Conservation (phyloP, 805 yeast species). For the Nakazawaea siamensis region DNA sequence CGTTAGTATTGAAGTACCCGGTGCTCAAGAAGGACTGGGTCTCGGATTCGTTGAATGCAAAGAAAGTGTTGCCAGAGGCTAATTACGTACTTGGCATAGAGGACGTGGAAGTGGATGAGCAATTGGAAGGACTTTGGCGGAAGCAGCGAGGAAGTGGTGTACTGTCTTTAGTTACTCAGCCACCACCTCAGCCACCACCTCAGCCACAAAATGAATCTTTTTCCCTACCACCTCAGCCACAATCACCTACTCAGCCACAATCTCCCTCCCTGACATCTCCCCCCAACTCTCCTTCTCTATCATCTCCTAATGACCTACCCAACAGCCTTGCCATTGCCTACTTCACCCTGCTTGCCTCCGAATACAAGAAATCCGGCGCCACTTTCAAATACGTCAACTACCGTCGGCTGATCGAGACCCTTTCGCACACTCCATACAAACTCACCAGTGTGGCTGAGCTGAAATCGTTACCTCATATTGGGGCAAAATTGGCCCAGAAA, state of each 20-base stretch:
- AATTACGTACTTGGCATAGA: not conserved
- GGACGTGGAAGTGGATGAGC: no score
- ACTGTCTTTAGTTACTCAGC: not conserved
- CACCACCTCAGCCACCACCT: not conserved
- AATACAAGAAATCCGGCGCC: slow-evolving; percentile 26
- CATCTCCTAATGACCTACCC: slow-evolving; percentile 11
- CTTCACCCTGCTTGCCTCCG: slow-evolving; percentile 22
- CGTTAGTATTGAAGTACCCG: no score
- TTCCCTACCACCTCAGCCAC: no score
- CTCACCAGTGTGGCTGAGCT: slow-evolving; percentile 32
- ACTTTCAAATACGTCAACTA: slow-evolving; percentile 32
- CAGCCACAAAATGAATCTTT: not conserved
- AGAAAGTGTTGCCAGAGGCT: not conserved
- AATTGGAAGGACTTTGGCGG: no score
- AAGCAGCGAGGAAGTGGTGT: not conserved
- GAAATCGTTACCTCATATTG: slow-evolving; percentile 28
- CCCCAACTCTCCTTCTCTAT: not conserved
- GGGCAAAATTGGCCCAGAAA: slow-evolving; percentile 30
- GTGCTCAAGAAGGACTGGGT: slow-evolving; percentile 6
- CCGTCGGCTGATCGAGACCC: slow-evolving; percentile 31
- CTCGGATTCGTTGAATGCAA: not conserved
- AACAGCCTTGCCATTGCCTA: slow-evolving; percentile 23
- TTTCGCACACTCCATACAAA: slow-evolving; percentile 19
- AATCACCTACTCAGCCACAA: not conserved
- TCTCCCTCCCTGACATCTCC: not conserved